A percentile compares a stretch with the other conserved stretches of the same genome.
phyloP scores from a whole-genome alignment of 108 stramenopile species.

The Nitzschia inconspicua region DNA sequence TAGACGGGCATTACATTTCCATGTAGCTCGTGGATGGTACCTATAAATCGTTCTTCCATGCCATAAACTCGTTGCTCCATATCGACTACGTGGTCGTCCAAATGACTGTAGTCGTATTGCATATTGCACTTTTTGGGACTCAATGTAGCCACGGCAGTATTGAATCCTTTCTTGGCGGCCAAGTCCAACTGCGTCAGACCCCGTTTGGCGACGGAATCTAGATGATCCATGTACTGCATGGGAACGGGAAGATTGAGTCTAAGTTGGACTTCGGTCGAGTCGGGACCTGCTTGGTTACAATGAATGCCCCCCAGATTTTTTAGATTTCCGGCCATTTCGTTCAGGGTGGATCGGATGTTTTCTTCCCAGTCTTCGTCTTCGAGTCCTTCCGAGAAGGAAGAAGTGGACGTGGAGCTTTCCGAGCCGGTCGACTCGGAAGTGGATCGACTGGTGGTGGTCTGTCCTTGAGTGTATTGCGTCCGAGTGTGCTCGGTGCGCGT shows the following conservation, averaged over 20 bases:
- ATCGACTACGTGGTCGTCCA: constrained; percentile 22
- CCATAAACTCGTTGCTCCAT: constrained; percentile 8
- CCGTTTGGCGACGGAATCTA: constrained; percentile 22
- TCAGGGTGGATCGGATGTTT: constrained; percentile 1
- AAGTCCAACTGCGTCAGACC: constrained; percentile 11
- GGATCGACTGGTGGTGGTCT: constrained; percentile 1
- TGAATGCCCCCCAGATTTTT: constrained; percentile 15
- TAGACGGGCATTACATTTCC: constrained; percentile 8
- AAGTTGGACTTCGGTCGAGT: constrained; percentile 15
- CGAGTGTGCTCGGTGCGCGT: too few species aligned
- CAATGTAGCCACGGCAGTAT: constrained; percentile 13
- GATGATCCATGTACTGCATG: constrained; percentile 14
- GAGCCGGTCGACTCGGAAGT: background rate
- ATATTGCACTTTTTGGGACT: constrained; percentile 19
- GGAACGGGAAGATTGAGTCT: constrained; percentile 30
- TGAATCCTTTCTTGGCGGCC: constrained; percentile 9
- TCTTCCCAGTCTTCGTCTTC: constrained; percentile 3
- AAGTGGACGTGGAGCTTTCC: background rate
- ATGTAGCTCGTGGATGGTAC: constrained; percentile 1
- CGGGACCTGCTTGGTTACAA: constrained; percentile 10
- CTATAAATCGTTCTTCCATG: constrained; percentile 7
- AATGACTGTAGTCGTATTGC: constrained; percentile 24
- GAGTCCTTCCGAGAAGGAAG: background rate
- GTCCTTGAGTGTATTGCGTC: background rate
- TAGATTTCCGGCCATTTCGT: constrained; percentile 16